phyloP scores from a whole-genome alignment of 2,329 filamentous ascomycete genomes.

The Neonectria faginata region DNA sequence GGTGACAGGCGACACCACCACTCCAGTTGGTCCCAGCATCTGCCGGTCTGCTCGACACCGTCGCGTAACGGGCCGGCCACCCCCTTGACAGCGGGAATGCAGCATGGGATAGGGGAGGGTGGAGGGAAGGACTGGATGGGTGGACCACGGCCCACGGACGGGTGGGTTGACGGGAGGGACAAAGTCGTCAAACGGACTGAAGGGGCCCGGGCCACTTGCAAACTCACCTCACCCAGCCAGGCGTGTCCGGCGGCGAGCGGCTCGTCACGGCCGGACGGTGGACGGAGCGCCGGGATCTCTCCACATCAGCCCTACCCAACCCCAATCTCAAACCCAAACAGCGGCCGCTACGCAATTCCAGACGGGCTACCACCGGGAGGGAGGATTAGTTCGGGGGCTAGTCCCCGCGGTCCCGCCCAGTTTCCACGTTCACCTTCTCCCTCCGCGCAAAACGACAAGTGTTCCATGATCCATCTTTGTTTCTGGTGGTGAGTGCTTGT shows the following conservation, averaged over 20 bases:
- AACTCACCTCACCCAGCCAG: constrained; percentile 19
- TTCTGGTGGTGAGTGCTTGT: not conserved
- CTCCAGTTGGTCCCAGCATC: constrained; percentile 8
- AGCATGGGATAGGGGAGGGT: constrained; percentile 21
- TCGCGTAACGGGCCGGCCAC: constrained; percentile 7
- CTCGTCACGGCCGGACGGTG: constrained; percentile 19
- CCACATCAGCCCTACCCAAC: constrained; percentile 33
- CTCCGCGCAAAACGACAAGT: constrained; percentile 13
- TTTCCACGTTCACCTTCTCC: constrained; percentile 8
- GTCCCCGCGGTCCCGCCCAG: constrained; percentile 25
- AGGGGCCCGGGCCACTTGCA: constrained; percentile 10
- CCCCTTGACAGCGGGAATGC: constrained; percentile 25
- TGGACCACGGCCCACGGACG: not conserved
- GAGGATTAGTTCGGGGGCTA: constrained; percentile 28
- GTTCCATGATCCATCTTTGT: constrained; percentile 1
- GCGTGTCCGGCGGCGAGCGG: constrained; percentile 18
- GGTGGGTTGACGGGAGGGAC: constrained; percentile 15
- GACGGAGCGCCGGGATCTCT: constrained; percentile 28
- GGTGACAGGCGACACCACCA: not conserved
- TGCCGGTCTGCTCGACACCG: constrained; percentile 15
- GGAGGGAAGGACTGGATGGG: not conserved
- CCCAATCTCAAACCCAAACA: constrained; percentile 17
- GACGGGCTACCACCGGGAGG: constrained; percentile 16
- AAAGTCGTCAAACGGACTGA: constrained; percentile 3
- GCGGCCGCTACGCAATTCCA: constrained; percentile 22